These are phyloP conservation scores for Saturnispora ahearnii DNA, from an alignment of 805 yeast genomes.

Conservation along the genomic window DNA sequence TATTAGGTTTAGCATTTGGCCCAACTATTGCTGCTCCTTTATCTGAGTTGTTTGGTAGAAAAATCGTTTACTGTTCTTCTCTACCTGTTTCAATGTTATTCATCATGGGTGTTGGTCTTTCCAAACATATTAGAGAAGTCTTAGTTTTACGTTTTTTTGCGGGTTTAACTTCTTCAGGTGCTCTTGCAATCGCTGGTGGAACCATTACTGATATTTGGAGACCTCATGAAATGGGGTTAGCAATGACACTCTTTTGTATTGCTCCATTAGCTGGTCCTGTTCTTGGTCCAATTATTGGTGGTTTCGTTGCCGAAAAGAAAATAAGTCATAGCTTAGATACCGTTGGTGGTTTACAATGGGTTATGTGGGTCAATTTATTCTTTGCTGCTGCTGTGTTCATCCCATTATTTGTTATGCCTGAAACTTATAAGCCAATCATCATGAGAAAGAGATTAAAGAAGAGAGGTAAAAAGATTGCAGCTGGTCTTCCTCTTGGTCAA, in stretches of 20 bases:
- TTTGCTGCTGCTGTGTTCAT: conserved; percentile 50
- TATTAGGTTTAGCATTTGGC: conserved; percentile 63
- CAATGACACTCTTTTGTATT: conserved; percentile 71
- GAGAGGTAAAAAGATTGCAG: conserved; percentile 44
- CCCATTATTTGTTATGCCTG: conserved; percentile 41
- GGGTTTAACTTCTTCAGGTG: conserved; percentile 73
- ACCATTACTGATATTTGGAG: conserved; percentile 72
- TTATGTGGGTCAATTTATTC: conserved; percentile 63
- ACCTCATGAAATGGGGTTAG: conserved; percentile 54
- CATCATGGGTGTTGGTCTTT: conserved; percentile 64
- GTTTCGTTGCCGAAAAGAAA: conserved; percentile 52
- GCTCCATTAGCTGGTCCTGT: conserved; percentile 80
- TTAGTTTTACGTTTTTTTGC: conserved; percentile 65
- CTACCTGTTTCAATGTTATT: conserved; percentile 62
- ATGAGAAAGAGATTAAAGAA: conserved; percentile 50
- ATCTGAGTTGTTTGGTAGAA: conserved; percentile 62
- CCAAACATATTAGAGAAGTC: conserved; percentile 50
- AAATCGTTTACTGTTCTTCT: conserved; percentile 48
- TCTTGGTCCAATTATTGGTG: conserved; percentile 66
- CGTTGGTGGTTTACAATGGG: conserved; percentile 55
- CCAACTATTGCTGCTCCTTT: conserved; percentile 67
- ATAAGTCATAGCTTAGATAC: conserved; percentile 11
- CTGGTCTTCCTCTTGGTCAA: conserved; percentile 27
- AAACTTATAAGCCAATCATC: conserved; percentile 66
- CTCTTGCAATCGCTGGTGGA: conserved; percentile 79